Evolutionary conservation across 106 monocot species (phyloP).

Genomic region (Acorus gramineus): DNA sequence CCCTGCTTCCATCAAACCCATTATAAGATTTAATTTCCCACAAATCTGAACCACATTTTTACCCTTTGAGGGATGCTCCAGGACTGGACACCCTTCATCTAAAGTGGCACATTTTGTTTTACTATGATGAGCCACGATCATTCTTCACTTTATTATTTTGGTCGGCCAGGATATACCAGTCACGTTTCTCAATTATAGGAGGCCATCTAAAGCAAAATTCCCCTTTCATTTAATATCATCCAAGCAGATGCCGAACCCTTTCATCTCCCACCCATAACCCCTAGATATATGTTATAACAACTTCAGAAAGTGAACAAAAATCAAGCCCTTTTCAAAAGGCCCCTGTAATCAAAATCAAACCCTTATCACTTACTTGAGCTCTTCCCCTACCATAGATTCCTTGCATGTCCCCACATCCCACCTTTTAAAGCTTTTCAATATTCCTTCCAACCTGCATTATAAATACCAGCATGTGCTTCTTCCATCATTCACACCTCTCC

Average conservation of each 20-base stretch:
- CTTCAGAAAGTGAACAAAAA: neutral
- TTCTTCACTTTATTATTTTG: neutral
- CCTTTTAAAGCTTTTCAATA: slow-evolving; percentile 11
- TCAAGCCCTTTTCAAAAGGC: neutral
- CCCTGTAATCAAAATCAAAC: neutral
- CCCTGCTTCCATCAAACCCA: too few species aligned
- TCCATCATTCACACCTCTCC: too few species aligned
- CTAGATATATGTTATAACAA: slow-evolving; percentile 5
- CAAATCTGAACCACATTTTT: slow-evolving; percentile 3
- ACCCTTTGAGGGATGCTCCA: slow-evolving; percentile 6
- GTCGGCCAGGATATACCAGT: slow-evolving; percentile 20
- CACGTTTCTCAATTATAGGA: slow-evolving; percentile 2
- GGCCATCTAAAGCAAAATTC: slow-evolving; percentile 1
- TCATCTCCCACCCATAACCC: neutral
- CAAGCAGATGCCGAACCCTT: neutral
- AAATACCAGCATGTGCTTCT: too few species aligned
- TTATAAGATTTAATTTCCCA: too few species aligned
- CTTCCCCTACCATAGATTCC: slow-evolving; percentile 9
- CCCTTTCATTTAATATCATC: neutral
- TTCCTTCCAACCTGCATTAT: slow-evolving; percentile 10
- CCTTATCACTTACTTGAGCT: slow-evolving; percentile 3
- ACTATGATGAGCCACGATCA: neutral
- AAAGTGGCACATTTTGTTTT: neutral
- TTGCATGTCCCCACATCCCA: neutral
- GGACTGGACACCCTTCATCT: slow-evolving; percentile 7